Evolutionary conservation across 345 rosid genomes (phyloP), one percentile per base, ranked within the genome.

Genomic region (Durio zibethinus): DNA sequence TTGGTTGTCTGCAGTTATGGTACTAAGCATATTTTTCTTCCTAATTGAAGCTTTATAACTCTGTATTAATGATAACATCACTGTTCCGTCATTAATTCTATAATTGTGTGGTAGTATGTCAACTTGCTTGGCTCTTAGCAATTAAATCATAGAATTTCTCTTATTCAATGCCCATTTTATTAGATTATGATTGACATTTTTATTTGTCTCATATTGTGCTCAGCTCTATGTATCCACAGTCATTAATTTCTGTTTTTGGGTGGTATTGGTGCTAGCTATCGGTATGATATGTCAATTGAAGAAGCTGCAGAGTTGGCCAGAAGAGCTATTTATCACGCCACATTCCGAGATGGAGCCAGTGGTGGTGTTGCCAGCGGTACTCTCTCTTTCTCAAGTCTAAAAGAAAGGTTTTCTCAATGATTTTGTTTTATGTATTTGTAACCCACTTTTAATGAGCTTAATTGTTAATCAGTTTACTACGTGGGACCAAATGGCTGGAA

Each of bases 291-390:
- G 97, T 85, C 98, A 3, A 72, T 97, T 47, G 96, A 90, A 56
- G 98, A 97, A 85, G 99, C 99, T 62, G 89, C 93, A 0, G 99
- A 97, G 83, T 83, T 97, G 86, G 99, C 97, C 48, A 87, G 97
- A 82, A 90, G 99, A 82, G 83, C 98, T 78, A 97, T 97, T 80
- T 97, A 97, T 83, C 99, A 94, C 80, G 99, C 99, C 10, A 96
- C 99, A 50, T 97, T 92, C 88, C 90, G 99, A 31, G 99, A 97
- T 83, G 99, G 94, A 65, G 98, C 99, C 81, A 97, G 99, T 86
- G 99, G 99, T 83, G 99, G 99, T 76, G 98, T 97, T 56, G 99
- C 97, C 52, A 97, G 99, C 83, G 98, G 98, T 97, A 90, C 59
- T 64, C 57, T 70, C 56, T 23, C 35, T 61, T 57, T 40, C 73